These are phyloP conservation scores for Dioscorea cayenensis DNA, from an alignment of 116 monocot genomes.

Conservation along the genomic window DNA sequence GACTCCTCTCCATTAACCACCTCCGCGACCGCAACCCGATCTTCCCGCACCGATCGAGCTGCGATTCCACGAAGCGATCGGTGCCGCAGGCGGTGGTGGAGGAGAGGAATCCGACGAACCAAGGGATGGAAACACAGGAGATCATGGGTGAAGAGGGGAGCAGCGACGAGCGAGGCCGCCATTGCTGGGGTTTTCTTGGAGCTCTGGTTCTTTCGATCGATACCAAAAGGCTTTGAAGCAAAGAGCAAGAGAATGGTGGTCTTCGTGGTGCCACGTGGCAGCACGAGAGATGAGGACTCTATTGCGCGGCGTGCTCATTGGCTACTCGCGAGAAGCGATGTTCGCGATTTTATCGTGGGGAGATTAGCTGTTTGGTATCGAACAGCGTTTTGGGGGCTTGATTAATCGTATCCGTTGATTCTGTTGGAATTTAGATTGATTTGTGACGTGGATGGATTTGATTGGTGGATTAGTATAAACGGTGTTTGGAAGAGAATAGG, in stretches of 20 bases:
- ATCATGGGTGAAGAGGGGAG: background rate
- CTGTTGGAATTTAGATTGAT: background rate
- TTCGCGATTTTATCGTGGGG: background rate
- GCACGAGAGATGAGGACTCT: background rate
- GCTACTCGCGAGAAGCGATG: background rate
- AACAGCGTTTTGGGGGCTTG: background rate
- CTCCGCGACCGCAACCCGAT: constrained; percentile 10
- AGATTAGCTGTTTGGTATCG: background rate
- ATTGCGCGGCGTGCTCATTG: background rate
- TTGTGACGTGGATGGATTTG: no score
- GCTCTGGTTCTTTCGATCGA: background rate
- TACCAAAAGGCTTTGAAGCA: background rate
- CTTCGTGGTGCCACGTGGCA: background rate
- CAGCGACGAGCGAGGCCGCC: background rate
- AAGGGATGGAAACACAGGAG: background rate
- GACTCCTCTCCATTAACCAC: constrained; percentile 6
- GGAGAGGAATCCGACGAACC: background rate
- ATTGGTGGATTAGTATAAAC: no score
- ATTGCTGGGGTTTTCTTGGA: background rate
- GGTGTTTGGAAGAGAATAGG: no score
- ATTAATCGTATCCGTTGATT: background rate
- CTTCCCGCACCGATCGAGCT: constrained; percentile 12
- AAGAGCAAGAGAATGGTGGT: background rate
- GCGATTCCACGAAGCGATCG: constrained; percentile 1
- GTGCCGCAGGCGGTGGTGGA: background rate